Base-by-base conservation (phyloP, 441 rosid genomes). In the Syzygium syzygioides region DNA sequence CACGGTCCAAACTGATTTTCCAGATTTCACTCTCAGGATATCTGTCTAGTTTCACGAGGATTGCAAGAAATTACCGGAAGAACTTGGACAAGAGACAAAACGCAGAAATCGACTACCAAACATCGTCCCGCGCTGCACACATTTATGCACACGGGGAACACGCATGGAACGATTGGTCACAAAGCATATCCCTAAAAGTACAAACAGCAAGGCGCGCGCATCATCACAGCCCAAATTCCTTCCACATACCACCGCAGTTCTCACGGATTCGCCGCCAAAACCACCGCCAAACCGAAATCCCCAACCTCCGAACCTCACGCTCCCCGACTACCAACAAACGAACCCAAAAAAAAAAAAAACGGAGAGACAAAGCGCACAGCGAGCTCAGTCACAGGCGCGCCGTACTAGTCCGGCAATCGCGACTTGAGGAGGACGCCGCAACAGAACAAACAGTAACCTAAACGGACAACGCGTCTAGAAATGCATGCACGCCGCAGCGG, bases 21-120 rank as follows among this genome's bases (percentile, higher is more conserved):
- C 92, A 92, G 93, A 93, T 34, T 94, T 90, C 57, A 87, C 93
- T 90, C 93, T 94, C 92, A 93, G 88, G 88, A 94, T 89, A 89
- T 88, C 99, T 96, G 96, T 91, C 98, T 97, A 96, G 93, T 94
- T 93, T 90, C 91, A 88, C 87, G 90, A 87, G 71, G 26, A 90
- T 84, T 50, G 23, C 87, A 84, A 64, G 60, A 88, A 93, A 90
- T 90, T 88, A 94, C 84, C 79, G 37, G 48, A 62, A 86, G 76
- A 11, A n/a, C 53, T 19, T 45, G 52, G 54, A 55, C 25, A 48
- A 80, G 86, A 68, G 28, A 28, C 23, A 37, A 37, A 28, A 55
- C 45, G 30, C 30, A 85, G 28, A 32, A 84, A 55, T 26, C 12
- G 55, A 76, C 50, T 13, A 60, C 14, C 20, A 66, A 91, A 64